Conservation (phyloP, 306 rosid species). For the Dalbergia cochinchinensis region DNA sequence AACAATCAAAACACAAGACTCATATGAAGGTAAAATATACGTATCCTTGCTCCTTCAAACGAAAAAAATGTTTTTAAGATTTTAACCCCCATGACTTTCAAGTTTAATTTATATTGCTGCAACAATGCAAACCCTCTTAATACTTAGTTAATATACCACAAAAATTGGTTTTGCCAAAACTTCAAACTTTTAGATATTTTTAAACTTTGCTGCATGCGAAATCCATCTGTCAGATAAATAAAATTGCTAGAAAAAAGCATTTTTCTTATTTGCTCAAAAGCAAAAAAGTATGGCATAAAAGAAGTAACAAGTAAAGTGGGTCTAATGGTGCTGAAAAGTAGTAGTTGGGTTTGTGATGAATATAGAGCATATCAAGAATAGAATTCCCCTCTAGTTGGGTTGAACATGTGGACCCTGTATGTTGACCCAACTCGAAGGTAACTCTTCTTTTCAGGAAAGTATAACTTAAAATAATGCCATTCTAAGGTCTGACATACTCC, state of each 20-base stretch:
- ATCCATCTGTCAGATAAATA: not conserved
- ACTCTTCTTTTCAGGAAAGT: constrained; percentile 10
- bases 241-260: not conserved
- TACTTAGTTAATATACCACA: too few species aligned
- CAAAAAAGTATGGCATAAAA: not conserved
- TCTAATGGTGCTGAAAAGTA: constrained; percentile 33
- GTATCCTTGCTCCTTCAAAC: too few species aligned
- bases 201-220: not conserved
- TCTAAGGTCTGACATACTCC: not conserved
- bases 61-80: too few species aligned
- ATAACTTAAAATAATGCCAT: not conserved
- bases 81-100: too few species aligned
- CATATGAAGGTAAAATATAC: too few species aligned
- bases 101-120: too few species aligned
- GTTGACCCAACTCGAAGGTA: constrained; percentile 25
- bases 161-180: too few species aligned
- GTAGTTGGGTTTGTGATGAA: constrained; percentile 38
- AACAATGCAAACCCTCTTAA: too few species aligned
- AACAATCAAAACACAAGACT: too few species aligned
- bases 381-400: constrained; percentile 21
- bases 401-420: constrained; percentile 35
- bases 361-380: not conserved
- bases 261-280: not conserved
- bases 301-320: constrained; percentile 28
- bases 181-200: too few species aligned